Evolutionary conservation across 257 asterid species (phyloP).

Genomic region (Cruciata laevipes): DNA sequence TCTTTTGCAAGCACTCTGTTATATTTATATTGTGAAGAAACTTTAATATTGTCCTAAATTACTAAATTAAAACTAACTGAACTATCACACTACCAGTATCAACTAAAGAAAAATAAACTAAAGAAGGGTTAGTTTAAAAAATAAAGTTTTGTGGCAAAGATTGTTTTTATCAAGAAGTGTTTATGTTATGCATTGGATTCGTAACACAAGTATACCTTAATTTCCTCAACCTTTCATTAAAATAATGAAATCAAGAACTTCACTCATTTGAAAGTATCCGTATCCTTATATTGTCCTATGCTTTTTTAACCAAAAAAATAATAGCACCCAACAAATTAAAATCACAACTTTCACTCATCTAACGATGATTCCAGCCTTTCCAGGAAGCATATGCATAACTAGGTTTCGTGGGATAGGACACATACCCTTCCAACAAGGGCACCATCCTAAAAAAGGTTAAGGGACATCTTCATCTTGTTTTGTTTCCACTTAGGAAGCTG

Average conservation of each 20-base stretch:
- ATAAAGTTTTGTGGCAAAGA: too few relatives aligned
- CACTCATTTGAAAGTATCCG: neutral
- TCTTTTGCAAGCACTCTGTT: too few relatives aligned
- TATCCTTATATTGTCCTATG: neutral
- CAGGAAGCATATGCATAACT: neutral
- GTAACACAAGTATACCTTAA: neutral
- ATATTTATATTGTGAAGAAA: neutral
- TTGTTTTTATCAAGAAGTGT: neutral
- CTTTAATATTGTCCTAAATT: neutral
- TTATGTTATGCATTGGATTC: neutral
- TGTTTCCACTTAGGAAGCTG: conserved; percentile 84
- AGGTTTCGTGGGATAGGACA: neutral
- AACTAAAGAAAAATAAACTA: too few relatives aligned
- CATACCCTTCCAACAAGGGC: neutral
- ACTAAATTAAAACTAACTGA: too few relatives aligned
- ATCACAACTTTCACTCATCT: neutral
- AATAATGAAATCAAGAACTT: neutral
- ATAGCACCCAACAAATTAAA: neutral
- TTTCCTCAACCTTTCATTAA: too few relatives aligned
- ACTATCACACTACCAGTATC: neutral
- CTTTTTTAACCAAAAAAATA: neutral
- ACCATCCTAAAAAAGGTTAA: conserved; percentile 44
- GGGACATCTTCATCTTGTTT: conserved; percentile 54
- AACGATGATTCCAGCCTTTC: neutral
- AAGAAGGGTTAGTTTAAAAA: too few relatives aligned